These are phyloP conservation scores for Phaeosphaeriaceae sp. DNA, from an alignment of 2,329 filamentous ascomycete species.

Conservation along the genomic window DNA sequence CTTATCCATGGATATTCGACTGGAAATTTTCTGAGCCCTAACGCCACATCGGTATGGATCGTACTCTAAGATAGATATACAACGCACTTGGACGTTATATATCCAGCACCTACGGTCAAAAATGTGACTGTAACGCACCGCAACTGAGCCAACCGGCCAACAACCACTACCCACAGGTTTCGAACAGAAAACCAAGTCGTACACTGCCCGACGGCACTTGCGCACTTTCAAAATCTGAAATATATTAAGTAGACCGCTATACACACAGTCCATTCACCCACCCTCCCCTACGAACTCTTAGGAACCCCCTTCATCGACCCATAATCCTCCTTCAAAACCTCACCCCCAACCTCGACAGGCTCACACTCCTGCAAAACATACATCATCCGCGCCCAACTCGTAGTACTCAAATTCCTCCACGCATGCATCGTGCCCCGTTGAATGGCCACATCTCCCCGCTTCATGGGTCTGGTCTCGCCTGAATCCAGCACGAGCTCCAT, in stretches of 20 bases:
- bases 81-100: too few species aligned
- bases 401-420: constrained; percentile 42
- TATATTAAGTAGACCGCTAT: too few species aligned
- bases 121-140: background rate
- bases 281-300: constrained; percentile 33
- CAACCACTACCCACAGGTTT: too few species aligned
- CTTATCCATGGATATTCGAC: too few species aligned
- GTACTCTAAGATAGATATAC: too few species aligned
- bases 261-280: too few species aligned
- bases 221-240: too few species aligned
- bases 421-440: constrained; percentile 49
- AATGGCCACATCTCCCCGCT: constrained; percentile 44
- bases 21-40: too few species aligned
- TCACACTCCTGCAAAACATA: constrained; percentile 40
- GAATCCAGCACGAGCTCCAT: constrained; percentile 46
- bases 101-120: background rate
- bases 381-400: constrained; percentile 39
- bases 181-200: background rate
- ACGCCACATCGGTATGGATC: too few species aligned
- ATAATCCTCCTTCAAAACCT: constrained; percentile 37
- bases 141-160: too few species aligned
- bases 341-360: constrained; percentile 32
- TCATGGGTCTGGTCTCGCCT: constrained; percentile 44
- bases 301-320: constrained; percentile 41
- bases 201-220: background rate